phyloP scores from a whole-genome alignment of 116 monocot species.

The Trichopus zeylanicus region DNA sequence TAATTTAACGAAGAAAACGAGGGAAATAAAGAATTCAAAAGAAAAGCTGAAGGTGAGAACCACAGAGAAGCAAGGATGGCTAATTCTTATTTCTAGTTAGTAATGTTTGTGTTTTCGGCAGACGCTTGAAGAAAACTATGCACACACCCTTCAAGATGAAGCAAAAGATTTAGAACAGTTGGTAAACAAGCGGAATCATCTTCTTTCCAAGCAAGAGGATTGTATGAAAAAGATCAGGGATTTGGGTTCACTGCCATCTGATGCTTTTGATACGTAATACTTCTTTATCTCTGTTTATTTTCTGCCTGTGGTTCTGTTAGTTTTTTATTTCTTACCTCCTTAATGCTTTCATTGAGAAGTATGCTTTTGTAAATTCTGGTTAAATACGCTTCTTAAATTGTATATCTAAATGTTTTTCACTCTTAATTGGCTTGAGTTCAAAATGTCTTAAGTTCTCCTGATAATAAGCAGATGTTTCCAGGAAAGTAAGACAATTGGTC shows the following conservation, averaged over 20 bases:
- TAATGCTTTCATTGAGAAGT: no score
- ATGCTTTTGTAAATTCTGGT: no score
- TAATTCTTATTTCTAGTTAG: background rate
- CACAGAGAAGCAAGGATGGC: background rate
- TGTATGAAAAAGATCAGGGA: constrained; percentile 87
- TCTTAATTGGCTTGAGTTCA: no score
- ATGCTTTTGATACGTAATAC: constrained; percentile 92
- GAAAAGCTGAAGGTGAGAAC: constrained; percentile 62
- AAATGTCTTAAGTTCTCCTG: no score
- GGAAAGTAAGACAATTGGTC: no score
- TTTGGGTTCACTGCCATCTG: constrained; percentile 90
- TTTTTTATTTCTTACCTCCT: no score
- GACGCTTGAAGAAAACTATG: constrained; percentile 64
- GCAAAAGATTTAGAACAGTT: constrained; percentile 85
- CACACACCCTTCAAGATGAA: constrained; percentile 72
- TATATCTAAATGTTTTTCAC: no score
- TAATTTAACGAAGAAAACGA: constrained; percentile 37
- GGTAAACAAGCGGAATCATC: constrained; percentile 57
- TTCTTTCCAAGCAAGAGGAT: constrained; percentile 85
- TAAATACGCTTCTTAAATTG: no score
- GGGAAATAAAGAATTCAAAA: constrained; percentile 47
- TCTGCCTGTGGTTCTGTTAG: background rate
- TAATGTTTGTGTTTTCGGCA: constrained; percentile 20
- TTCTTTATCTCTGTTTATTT: background rate
- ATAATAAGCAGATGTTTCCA: no score